Evolutionary conservation across 129 eudicot genomes (phyloP).

Genomic region (Flaveria ramosissima): DNA sequence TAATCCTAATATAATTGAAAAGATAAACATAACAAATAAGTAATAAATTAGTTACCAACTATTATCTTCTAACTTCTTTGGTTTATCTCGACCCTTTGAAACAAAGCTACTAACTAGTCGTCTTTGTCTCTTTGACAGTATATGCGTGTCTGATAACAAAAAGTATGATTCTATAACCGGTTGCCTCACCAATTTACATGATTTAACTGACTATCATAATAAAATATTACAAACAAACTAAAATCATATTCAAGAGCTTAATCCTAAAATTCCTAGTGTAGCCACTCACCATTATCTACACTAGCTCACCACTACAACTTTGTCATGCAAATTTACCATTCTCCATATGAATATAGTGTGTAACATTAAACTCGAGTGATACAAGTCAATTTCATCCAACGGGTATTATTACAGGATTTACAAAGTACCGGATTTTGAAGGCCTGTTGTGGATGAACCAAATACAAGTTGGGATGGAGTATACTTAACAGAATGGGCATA

Average conservation of each 20-base stretch:
- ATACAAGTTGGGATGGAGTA: neutral
- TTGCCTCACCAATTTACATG: conserved; percentile 16
- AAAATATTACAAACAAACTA: conserved; percentile 11
- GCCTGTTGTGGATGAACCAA: neutral
- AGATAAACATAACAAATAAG: no score
- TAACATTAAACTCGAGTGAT: neutral
- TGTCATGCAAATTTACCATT: neutral
- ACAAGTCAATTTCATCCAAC: neutral
- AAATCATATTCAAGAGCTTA: neutral
- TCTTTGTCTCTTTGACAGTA: no score
- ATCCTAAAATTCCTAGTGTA: neutral
- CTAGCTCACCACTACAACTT: conserved; percentile 1
- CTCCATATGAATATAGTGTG: neutral
- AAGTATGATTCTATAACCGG: conserved; percentile 20
- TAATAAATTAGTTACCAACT: no score
- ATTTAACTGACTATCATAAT: conserved; percentile 25
- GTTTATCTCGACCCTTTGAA: no score
- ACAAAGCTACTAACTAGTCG: no score
- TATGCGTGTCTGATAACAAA: neutral
- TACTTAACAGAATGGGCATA: neutral
- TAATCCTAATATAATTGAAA: no score
- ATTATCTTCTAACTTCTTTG: no score
- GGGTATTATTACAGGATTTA: neutral
- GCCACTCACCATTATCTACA: neutral
- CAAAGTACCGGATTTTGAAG: neutral